Conservation (phyloP, 208 protist species). For the Leishmania mexicana region DNA sequence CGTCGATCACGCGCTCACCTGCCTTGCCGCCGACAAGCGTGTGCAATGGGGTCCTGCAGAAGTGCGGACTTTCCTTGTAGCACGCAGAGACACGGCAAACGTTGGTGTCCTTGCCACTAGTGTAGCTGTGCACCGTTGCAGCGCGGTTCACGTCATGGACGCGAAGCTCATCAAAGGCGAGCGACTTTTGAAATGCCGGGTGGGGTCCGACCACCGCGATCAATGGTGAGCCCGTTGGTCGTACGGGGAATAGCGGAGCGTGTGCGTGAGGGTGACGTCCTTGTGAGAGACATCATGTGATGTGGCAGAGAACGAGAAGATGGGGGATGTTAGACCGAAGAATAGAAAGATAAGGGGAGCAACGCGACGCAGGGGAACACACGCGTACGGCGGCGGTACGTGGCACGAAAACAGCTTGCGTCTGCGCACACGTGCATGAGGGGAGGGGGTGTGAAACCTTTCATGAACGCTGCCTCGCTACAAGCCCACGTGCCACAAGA, state of each 20-base stretch:
- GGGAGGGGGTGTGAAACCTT: neutral
- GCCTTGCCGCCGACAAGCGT: constrained; percentile 36
- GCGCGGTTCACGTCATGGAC: constrained; percentile 41
- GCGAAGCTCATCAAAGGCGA: constrained; percentile 32
- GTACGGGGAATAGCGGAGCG: neutral
- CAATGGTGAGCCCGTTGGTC: neutral
- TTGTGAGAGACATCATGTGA: neutral
- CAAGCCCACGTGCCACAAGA: neutral
- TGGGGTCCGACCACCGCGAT: constrained; percentile 41
- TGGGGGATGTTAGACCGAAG: neutral
- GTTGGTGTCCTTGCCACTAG: constrained; percentile 47
- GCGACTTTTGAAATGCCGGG: constrained; percentile 41
- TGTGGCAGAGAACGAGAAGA: neutral
- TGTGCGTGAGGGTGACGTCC: neutral
- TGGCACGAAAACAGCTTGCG: neutral
- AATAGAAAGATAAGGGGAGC: neutral
- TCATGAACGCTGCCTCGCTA: neutral
- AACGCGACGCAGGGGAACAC: neutral
- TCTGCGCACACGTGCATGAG: neutral
- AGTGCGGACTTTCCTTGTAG: constrained; percentile 20
- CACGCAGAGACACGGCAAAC: constrained; percentile 37
- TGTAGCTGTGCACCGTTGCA: constrained; percentile 19
- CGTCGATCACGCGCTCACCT: constrained; percentile 23
- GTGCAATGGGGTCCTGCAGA: constrained; percentile 20
- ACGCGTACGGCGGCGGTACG: neutral